A percentile compares a stretch with the other conserved stretches of the same genome.
Evolutionary conservation across 2,329 filamentous ascomycete species (phyloP).

Genomic region (Diaporthe ilicicola): DNA sequence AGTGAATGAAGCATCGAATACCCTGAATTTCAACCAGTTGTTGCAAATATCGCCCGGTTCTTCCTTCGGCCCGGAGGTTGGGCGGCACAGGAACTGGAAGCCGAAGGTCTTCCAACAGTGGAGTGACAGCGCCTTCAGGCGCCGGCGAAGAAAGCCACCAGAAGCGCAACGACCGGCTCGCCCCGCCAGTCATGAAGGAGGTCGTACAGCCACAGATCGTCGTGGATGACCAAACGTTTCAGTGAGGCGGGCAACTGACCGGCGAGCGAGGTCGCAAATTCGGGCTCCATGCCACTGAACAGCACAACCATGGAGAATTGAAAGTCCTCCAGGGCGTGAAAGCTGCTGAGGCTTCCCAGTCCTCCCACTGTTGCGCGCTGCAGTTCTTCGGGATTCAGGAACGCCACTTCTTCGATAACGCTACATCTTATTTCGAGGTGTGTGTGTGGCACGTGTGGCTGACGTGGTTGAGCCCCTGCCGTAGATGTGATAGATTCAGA

Average conservation of each 20-base stretch:
- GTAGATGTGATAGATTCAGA: accelerated
- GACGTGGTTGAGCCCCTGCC: not conserved
- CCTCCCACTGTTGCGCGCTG: not conserved
- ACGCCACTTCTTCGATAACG: not conserved
- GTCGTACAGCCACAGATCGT: not conserved
- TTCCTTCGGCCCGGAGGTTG: not conserved
- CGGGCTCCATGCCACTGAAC: not conserved
- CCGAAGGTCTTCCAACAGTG: not conserved
- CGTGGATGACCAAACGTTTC: not conserved
- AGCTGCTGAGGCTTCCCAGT: not conserved
- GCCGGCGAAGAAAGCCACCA: not conserved
- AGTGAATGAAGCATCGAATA: not conserved
- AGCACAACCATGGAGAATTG: not conserved
- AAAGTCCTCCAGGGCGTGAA: not conserved
- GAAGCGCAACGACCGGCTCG: not conserved
- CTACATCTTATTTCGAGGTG: not conserved
- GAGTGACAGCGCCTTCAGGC: not conserved
- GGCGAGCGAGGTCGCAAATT: not conserved
- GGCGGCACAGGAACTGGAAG: too few relatives aligned
- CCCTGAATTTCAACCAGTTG: not conserved
- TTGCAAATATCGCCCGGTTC: not conserved
- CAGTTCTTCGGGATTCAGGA: not conserved
- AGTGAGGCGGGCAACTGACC: not conserved
- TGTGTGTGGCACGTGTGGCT: not conserved
- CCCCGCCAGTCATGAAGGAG: not conserved